A percentile compares a stretch with the other conserved stretches of the same genome.
phyloP scores from a whole-genome alignment of 805 yeast genomes.

The Starmerella khaoyaiensis region DNA sequence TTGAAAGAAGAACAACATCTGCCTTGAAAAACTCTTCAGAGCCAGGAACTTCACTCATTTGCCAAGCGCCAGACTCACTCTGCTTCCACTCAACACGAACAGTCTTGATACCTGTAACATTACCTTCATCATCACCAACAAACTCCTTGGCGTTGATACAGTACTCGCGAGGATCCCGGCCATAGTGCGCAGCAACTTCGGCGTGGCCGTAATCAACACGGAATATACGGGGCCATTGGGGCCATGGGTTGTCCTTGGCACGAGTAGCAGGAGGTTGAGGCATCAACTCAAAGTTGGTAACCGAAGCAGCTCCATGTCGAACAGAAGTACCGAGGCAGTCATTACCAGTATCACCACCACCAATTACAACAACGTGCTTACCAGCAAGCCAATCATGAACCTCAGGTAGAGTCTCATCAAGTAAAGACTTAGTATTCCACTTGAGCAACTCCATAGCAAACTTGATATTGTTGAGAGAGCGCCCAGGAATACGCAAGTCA shows the following conservation, averaged over 20 bases:
- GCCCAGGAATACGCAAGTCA: slow-evolving; percentile 87
- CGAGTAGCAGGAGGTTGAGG: slow-evolving; percentile 83
- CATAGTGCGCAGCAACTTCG: slow-evolving; percentile 88
- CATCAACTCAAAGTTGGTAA: slow-evolving; percentile 81
- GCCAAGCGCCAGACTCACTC: slow-evolving; percentile 94
- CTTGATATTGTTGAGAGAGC: slow-evolving; percentile 78
- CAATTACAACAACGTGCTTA: slow-evolving; percentile 88
- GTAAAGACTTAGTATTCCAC: slow-evolving; percentile 78
- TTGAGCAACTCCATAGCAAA: slow-evolving; percentile 88
- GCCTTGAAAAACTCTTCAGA: slow-evolving; percentile 91
- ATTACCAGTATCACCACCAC: slow-evolving; percentile 99
- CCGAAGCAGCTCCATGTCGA: slow-evolving; percentile 93
- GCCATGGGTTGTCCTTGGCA: slow-evolving; percentile 97
- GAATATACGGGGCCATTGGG: slow-evolving; percentile 98
- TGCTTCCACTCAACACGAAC: slow-evolving; percentile 97
- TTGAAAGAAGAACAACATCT: slow-evolving; percentile 80
- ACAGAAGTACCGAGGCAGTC: slow-evolving; percentile 97
- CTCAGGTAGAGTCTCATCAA: slow-evolving; percentile 66
- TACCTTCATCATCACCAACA: slow-evolving; percentile 87
- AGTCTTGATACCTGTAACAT: slow-evolving; percentile 88
- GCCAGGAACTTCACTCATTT: slow-evolving; percentile 94
- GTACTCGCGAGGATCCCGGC: slow-evolving; percentile 95
- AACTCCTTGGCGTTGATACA: slow-evolving; percentile 91
- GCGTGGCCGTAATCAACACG: slow-evolving; percentile 96
- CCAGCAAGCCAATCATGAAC: slow-evolving; percentile 62